Evolutionary conservation across 495 filamentous ascomycete species (phyloP), one percentile per base, ranked within the genome.

Genomic region (Neurospora cerealis): DNA sequence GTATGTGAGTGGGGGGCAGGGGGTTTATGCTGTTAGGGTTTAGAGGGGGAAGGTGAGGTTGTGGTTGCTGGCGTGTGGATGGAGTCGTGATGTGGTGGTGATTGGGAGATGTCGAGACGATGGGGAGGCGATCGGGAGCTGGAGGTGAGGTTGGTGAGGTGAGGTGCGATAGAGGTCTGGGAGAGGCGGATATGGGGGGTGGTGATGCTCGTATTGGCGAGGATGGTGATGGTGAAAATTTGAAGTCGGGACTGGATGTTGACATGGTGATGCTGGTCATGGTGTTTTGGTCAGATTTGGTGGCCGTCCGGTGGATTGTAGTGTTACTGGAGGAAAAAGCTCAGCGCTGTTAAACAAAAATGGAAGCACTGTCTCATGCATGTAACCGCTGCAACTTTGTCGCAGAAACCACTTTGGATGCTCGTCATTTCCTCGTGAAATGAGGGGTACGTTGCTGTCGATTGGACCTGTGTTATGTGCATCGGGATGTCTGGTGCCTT

Each of bases 1-100:
- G 8, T 86, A 85, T 74, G 78, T 84, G 9, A 77, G 79, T 13
- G 81, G 73, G 38, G 76, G 75, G 6, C 74, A 78, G 73, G 80
- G 80, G 5, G 73, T 80, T 46, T 82, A 77, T 77, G 79, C 80
- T 36, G 74, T 81, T 19, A 79, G 0, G 24, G 24, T 62, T 8
- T 54, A 54, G 21, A 54, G n/a, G 9, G 7, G 42, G 44, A 21
- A 21, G 46, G 17, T 21, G 0, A 7, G 2, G 24, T 28, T 13
- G 48, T 15, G n/a, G 9, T 15, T 60, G 21, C 0, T 28, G 10
- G 7, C 24, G 21, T 21, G 21, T 2, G 5, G 21, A 9, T 9
- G 11, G 46, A 13, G 21, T 34, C 32, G n/a, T 21, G 7, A 21
- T 8, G 41, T 8, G 17, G 15, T n/a, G 41, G 2, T 44, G 42